phyloP scores from a whole-genome alignment of 1,139 yeast genomes.

The Sugiyamaella paludigena region DNA sequence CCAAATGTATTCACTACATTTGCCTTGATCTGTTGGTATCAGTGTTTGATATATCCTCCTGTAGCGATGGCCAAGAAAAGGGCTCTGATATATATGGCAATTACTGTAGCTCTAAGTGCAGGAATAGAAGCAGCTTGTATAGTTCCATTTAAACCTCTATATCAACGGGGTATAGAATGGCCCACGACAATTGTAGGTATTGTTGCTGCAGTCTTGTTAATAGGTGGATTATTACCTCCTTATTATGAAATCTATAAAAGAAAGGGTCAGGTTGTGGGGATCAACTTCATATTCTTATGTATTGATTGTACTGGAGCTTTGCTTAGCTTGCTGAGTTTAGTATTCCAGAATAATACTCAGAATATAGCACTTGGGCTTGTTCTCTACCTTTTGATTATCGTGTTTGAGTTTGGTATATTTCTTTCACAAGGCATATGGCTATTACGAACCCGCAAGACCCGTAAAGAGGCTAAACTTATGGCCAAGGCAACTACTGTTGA shows the following conservation, averaged over 20 bases:
- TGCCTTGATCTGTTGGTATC: conserved; percentile 66
- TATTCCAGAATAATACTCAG: conserved; percentile 39
- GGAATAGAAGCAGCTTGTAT: conserved; percentile 72
- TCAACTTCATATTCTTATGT: conserved; percentile 75
- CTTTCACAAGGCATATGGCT: conserved; percentile 70
- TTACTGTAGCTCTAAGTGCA: conserved; percentile 46
- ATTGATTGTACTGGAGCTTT: conserved; percentile 82
- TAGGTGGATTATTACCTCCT: conserved; percentile 81
- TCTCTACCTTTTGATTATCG: conserved; percentile 68
- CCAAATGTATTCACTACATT: conserved; percentile 81
- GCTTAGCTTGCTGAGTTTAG: conserved; percentile 60
- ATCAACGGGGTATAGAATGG: conserved; percentile 58
- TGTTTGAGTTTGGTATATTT: conserved; percentile 74
- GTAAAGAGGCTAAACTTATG: conserved; percentile 21
- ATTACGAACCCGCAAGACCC: conserved; percentile 45
- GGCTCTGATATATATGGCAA: conserved; percentile 14
- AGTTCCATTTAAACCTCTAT: conserved; percentile 64
- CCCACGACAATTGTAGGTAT: conserved; percentile 78
- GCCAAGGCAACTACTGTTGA: too few species aligned
- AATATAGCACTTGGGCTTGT: conserved; percentile 72
- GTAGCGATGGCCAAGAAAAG: conserved; percentile 28
- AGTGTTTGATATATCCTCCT: conserved; percentile 81
- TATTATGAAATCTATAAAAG: conserved; percentile 80
- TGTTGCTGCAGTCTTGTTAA: conserved; percentile 71
- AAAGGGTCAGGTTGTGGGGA: conserved; percentile 80